Conservation (phyloP, 352 stramenopile species). For the Globisporangium emineosum region DNA sequence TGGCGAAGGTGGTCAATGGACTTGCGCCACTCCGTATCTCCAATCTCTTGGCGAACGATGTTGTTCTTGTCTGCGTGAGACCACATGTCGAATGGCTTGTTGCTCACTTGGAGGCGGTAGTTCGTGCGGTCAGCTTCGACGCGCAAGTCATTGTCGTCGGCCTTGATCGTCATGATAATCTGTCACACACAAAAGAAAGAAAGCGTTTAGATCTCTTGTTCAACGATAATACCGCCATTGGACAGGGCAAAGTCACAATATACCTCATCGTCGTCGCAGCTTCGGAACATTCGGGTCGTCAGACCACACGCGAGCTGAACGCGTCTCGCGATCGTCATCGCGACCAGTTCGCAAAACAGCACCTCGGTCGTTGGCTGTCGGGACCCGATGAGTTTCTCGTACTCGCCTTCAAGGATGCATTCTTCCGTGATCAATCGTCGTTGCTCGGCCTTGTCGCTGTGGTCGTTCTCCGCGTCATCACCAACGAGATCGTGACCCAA, state of each 20-base stretch:
- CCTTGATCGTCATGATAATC: constrained; percentile 83
- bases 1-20: constrained; percentile 59
- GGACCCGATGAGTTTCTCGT: constrained; percentile 48
- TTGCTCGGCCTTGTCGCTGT: constrained; percentile 52
- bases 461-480: constrained; percentile 36
- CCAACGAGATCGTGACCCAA: constrained; percentile 39
- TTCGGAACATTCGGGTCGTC: constrained; percentile 81
- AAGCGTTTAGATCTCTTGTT: neutral
- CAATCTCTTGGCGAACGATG: constrained; percentile 47
- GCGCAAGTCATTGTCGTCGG: constrained; percentile 70
- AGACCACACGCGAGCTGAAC: constrained; percentile 76
- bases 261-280: constrained; percentile 53
- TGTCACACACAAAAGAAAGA: neutral
- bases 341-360: constrained; percentile 69
- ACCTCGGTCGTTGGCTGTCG: constrained; percentile 42
- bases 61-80: constrained; percentile 58
- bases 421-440: constrained; percentile 34
- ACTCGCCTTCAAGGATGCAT: constrained; percentile 53
- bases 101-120: constrained; percentile 73
- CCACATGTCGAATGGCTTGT: constrained; percentile 57
- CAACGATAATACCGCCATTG: no score
- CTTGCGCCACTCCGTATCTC: constrained; percentile 39
- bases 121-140: constrained; percentile 69
- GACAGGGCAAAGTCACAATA: no score
- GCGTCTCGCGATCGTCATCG: constrained; percentile 53